Evolutionary conservation across 179 eudicot genomes (phyloP).

Genomic region (Camellia oleifera): DNA sequence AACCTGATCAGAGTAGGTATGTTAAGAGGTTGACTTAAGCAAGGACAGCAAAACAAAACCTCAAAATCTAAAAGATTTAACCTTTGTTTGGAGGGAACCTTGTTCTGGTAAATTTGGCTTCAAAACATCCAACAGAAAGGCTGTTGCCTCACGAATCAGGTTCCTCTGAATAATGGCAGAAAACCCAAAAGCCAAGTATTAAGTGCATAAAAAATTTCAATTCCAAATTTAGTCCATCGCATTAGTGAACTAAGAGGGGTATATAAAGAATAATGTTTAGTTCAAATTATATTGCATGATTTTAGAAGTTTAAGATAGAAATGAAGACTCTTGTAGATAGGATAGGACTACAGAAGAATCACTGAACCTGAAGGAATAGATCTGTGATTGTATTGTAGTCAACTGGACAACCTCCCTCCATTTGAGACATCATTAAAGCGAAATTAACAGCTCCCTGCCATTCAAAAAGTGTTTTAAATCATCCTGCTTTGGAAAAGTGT

Average conservation of each 20-base stretch:
- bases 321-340: no score
- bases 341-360: no score
- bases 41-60: background rate
- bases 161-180: constrained; percentile 53
- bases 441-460: constrained; percentile 92
- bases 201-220: background rate
- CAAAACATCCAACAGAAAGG: constrained; percentile 60
- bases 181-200: background rate
- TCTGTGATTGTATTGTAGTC: constrained; percentile 33
- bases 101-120: constrained; percentile 92
- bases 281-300: no score
- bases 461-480: background rate
- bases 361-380: constrained; percentile 69
- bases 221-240: no score
- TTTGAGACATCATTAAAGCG: constrained; percentile 95
- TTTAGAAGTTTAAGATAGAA: background rate
- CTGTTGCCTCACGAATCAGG: constrained; percentile 28
- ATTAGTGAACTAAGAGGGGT: background rate
- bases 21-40: no score
- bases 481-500: no score
- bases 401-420: constrained; percentile 95
- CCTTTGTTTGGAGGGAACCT: constrained; percentile 82
- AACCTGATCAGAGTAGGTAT: constrained; percentile 42
- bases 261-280: no score
- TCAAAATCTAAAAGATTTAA: constrained; percentile 11